A percentile compares a stretch with the other conserved stretches of the same genome.
These are phyloP conservation scores for Monosporascus sp. DNA, from an alignment of 2,329 filamentous ascomycete species.

Conservation along the genomic window DNA sequence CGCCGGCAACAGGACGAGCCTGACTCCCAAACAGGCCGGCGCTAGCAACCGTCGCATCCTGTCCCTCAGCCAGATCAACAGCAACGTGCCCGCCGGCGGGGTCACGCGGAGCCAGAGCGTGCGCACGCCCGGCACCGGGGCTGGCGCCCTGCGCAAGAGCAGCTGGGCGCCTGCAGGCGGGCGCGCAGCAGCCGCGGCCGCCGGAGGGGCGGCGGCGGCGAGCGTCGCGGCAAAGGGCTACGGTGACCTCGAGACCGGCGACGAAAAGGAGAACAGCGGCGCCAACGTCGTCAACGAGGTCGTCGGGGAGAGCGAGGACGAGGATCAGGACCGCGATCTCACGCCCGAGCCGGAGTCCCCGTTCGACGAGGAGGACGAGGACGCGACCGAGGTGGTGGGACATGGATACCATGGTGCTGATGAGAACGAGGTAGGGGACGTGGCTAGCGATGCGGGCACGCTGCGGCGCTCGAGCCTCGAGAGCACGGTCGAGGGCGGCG, in stretches of 20 bases:
- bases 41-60: constrained; percentile 70
- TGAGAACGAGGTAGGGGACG: constrained; percentile 17
- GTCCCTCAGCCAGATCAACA: constrained; percentile 83
- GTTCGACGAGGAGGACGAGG: constrained; percentile 23
- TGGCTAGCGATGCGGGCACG: constrained; percentile 47
- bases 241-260: constrained; percentile 49
- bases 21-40: constrained; percentile 41
- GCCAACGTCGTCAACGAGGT: constrained; percentile 21
- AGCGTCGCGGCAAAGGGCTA: constrained; percentile 37
- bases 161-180: constrained; percentile 54
- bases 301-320: constrained; percentile 22
- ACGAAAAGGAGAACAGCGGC: constrained; percentile 47
- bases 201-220: background rate
- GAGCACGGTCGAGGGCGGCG: constrained; percentile 40
- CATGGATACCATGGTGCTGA: constrained; percentile 6
- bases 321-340: constrained; percentile 17
- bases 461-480: constrained; percentile 43
- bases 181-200: constrained; percentile 20
- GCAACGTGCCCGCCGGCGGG: constrained; percentile 60
- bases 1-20: constrained; percentile 47
- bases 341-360: background rate
- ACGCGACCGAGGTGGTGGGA: constrained; percentile 14
- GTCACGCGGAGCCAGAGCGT: constrained; percentile 77
- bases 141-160: constrained; percentile 54
- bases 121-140: constrained; percentile 47